phyloP scores from a whole-genome alignment of 768 basidiomycete species.

The Lactifluus hygrophoroides region DNA sequence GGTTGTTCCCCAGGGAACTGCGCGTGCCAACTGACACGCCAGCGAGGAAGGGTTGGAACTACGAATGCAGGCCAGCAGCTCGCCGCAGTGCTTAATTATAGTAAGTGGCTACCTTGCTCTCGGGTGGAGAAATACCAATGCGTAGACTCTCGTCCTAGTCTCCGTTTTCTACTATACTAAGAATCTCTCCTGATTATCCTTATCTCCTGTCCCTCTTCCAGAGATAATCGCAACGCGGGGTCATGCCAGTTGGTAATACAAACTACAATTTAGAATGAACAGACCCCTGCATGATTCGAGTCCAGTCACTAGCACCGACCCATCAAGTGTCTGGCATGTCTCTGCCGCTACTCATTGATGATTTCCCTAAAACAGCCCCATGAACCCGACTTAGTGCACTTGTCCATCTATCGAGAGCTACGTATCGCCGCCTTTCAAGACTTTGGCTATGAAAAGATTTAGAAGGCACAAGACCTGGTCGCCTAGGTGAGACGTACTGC shows the following conservation, averaged over 20 bases:
- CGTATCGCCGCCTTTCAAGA: conserved; percentile 79
- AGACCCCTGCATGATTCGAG: not conserved
- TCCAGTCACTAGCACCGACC: not conserved
- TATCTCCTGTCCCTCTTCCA: not conserved
- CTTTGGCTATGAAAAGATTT: conserved; percentile 52
- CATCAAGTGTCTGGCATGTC: conserved; percentile 7
- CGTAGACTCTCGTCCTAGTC: not conserved
- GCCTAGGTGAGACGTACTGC: conserved; percentile 43
- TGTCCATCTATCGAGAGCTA: conserved; percentile 75
- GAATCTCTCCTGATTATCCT: not conserved
- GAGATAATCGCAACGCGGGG: not conserved
- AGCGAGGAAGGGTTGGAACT: conserved; percentile 72
- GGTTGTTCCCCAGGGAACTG: conserved; percentile 82
- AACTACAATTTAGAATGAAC: conserved; percentile 4
- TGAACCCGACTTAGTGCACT: conserved; percentile 74
- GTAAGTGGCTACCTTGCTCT: not conserved
- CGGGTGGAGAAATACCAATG: not conserved
- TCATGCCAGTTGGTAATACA: conserved; percentile 10
- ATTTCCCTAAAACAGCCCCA: conserved; percentile 66
- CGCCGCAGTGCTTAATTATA: conserved; percentile 14
- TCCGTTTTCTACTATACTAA: not conserved
- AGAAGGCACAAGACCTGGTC: conserved; percentile 8
- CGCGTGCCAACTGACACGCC: conserved; percentile 83
- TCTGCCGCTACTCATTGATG: conserved; percentile 29
- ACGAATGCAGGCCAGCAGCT: conserved; percentile 65